A percentile compares a stretch with the other conserved stretches of the same genome.
phyloP scores from a whole-genome alignment of 768 basidiomycete genomes.

The Dioszegia aurantiaca region DNA sequence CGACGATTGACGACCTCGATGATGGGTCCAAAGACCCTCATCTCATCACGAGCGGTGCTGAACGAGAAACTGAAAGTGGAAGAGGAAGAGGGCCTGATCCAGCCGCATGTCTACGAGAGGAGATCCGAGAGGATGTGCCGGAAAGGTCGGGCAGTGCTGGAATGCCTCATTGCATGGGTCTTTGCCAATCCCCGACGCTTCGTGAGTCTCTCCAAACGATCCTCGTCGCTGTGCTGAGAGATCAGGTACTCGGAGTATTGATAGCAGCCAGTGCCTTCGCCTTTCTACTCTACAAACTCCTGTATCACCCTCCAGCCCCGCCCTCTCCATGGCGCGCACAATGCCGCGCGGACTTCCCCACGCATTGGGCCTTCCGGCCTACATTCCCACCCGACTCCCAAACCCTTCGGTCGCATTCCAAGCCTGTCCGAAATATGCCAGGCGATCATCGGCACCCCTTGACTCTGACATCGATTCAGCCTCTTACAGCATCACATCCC shows the following conservation, averaged over 20 bases:
- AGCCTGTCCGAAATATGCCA: too few relatives aligned
- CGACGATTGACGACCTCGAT: not conserved
- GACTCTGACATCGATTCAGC: not conserved
- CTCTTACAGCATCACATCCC: conserved; percentile 3
- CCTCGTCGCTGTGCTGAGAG: too few relatives aligned
- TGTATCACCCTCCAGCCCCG: not conserved
- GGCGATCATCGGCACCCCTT: not conserved
- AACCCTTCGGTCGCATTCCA: too few relatives aligned
- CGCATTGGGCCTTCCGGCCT: not conserved
- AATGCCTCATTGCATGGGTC: conserved; percentile 8
- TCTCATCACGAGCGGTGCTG: not conserved
- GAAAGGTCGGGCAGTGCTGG: not conserved
- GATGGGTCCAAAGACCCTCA: not conserved
- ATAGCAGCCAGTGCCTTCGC: not conserved
- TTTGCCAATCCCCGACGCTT: conserved; percentile 7
- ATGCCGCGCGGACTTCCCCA: conserved; percentile 1
- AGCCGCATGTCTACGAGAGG: not conserved
- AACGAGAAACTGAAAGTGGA: not conserved
- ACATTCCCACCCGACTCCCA: not conserved
- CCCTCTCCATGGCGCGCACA: conserved; percentile 9
- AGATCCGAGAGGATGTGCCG: not conserved
- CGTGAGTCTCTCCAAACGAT: too few relatives aligned
- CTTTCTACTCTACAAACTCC: not conserved
- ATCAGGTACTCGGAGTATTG: not conserved
- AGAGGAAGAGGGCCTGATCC: conserved; percentile 9